Percentiles rank a stretch among this genome's conserved stretches.
Evolutionary conservation across 345 rosid genomes (phyloP).

Genomic region (Eucalyptus curtisii): DNA sequence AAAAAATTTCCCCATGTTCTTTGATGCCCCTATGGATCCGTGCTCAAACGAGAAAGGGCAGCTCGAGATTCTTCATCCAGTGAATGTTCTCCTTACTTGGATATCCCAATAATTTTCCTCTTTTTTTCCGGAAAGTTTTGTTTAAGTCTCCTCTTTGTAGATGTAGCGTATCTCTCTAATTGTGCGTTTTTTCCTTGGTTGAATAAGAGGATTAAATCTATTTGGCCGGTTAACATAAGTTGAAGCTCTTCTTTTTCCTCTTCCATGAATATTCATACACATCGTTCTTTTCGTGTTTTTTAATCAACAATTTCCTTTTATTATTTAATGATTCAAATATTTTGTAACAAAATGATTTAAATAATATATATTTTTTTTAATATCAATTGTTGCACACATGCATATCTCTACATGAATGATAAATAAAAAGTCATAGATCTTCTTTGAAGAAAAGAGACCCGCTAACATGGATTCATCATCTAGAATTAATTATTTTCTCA

Average conservation of each 20-base stretch:
- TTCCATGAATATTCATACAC: not conserved
- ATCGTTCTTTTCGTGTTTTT: not conserved
- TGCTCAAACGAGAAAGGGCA: too few relatives aligned
- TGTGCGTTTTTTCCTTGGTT: not conserved
- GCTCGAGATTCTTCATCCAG: too few relatives aligned
- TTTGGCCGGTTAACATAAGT: not conserved
- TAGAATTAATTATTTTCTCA: too few relatives aligned
- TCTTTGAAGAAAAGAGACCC: not conserved
- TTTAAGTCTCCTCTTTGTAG: not conserved
- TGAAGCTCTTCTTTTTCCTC: not conserved
- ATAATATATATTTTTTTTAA: too few relatives aligned
- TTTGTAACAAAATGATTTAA: not conserved
- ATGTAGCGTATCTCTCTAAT: not conserved
- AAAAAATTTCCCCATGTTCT: rapidly evolving
- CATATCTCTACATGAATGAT: too few relatives aligned
- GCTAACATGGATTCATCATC: rapidly evolving
- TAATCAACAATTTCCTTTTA: not conserved
- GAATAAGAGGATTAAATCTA: too few relatives aligned
- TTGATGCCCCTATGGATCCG: too few relatives aligned
- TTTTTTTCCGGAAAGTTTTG: too few relatives aligned
- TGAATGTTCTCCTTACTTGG: not conserved
- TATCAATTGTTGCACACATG: not conserved
- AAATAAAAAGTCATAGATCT: not conserved
- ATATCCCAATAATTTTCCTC: too few relatives aligned
- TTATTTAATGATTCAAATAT: too few relatives aligned